Evolutionary conservation across 495 filamentous ascomycete species (phyloP), one percentile per base, ranked within the genome.

Genomic region (Hamigera avellanea): DNA sequence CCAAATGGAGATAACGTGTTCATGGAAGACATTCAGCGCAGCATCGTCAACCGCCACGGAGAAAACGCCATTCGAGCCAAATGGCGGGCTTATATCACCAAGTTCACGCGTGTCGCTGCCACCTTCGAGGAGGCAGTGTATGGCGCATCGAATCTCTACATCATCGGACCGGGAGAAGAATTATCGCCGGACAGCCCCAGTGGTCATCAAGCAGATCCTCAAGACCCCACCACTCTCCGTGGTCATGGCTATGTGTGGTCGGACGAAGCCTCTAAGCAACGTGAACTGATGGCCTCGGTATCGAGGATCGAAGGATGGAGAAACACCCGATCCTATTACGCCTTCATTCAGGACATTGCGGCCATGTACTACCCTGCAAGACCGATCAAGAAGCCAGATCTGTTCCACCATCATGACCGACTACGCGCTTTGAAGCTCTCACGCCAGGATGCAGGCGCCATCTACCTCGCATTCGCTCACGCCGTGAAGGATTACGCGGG

Each of bases 231-330:
- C 14, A 70, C 70, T 16, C 57, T 83, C 9, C 63, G 69, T 16
- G 86, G 91, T 2, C 91, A 99, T 56, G 91, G 91, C 19, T 95
- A 93, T 50, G 88, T 99, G 6, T 99, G 93, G 93, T 57, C 75
- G 6, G 83, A 93, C 53, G 85, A 94, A 32, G 55, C 59, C 8
- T 66, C 78, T n/a, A 86, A 83, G 54, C 74, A 80, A 45, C 76
- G 76, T 33, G 93, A 96, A 59, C 69, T 99, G 16, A 78, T 83
- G 6, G 89, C 84, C 1, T 93, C 89, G 19, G 85, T 93, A 21
- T 81, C 80, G 37, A 68, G 91, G 28, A 93, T 99, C 30, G 93
- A 96, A 54, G 91, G 87, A 26, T 99, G 91, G 91, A 72, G 93
- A 37, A 86, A 81, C 36, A 96, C 91, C 2, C 70, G 91, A 41